phyloP scores from a whole-genome alignment of 1,284 basidiomycete genomes.

The Polyporus tsugae region DNA sequence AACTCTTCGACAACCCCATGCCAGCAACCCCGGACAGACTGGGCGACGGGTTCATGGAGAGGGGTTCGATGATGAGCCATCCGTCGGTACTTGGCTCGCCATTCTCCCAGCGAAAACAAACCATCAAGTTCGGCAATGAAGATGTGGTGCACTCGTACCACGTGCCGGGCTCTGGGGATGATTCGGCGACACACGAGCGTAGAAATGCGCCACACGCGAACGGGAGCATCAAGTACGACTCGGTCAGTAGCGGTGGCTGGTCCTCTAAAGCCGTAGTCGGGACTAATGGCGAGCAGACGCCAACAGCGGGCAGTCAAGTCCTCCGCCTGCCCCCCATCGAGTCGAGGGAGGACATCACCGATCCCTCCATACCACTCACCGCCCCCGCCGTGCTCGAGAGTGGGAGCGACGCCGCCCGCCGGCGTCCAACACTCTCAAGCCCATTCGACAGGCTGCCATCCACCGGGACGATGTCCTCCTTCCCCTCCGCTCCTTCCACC shows the following conservation, averaged over 20 bases:
- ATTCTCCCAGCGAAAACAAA: constrained; percentile 57
- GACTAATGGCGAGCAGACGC: constrained; percentile 32
- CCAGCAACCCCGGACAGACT: constrained; percentile 34
- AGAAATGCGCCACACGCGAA: constrained; percentile 40
- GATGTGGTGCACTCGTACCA: constrained; percentile 80
- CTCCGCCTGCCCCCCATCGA: constrained; percentile 26
- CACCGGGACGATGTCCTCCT: constrained; percentile 40
- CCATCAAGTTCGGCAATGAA: constrained; percentile 78
- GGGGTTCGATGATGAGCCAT: constrained; percentile 41
- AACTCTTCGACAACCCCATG: constrained; percentile 83
- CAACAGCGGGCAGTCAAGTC: constrained; percentile 15
- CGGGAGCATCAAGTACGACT: constrained; percentile 30
- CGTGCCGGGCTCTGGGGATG: constrained; percentile 50
- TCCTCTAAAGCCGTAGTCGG: constrained; percentile 31
- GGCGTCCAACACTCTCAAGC: constrained; percentile 30
- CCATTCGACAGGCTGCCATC: constrained; percentile 44
- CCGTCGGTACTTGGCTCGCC: constrained; percentile 35
- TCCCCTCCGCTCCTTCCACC: constrained; percentile 33
- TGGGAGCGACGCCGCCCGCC: constrained; percentile 27
- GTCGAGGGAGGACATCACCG: constrained; percentile 30
- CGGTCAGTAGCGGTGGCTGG: constrained; percentile 36
- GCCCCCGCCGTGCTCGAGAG: constrained; percentile 42
- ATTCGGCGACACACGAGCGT: constrained; percentile 61
- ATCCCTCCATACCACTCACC: constrained; percentile 34
- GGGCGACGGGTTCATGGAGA: constrained; percentile 39